These are phyloP conservation scores for Salix udensis DNA, from an alignment of 345 rosid species.

Conservation along the genomic window DNA sequence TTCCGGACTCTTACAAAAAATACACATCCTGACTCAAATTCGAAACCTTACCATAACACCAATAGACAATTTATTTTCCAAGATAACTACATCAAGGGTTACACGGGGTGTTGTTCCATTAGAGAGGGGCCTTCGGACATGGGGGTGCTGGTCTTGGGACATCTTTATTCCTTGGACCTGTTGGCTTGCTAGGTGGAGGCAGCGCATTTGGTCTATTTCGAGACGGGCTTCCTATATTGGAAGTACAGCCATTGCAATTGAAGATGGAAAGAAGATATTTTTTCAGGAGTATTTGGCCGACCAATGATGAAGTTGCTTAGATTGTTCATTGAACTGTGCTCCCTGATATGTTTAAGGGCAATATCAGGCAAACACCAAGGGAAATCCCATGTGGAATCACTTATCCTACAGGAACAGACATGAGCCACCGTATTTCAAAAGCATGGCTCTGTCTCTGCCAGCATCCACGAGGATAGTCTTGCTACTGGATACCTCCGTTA, in stretches of 20 bases:
- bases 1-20: too few species aligned
- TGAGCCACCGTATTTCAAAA: too few species aligned
- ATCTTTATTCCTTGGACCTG: slow-evolving; percentile 52
- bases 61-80: too few species aligned
- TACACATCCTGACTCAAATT: too few species aligned
- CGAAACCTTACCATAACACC: too few species aligned
- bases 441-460: too few species aligned
- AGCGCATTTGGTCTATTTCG: slow-evolving; percentile 39
- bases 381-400: too few species aligned
- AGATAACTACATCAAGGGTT: slow-evolving; percentile 28
- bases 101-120: slow-evolving; percentile 48
- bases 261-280: slow-evolving; percentile 70
- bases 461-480: too few species aligned
- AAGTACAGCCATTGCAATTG: slow-evolving; percentile 43
- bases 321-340: slow-evolving; percentile 82
- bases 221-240: slow-evolving; percentile 60
- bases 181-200: slow-evolving; percentile 49
- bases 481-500: too few species aligned
- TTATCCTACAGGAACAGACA: too few species aligned
- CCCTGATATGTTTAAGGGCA: slow-evolving; percentile 74
- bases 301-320: slow-evolving; percentile 58
- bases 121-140: too few species aligned
- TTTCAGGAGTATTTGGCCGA: slow-evolving; percentile 54
- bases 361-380: slow-evolving; percentile 47
- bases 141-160: slow-evolving; percentile 48